Evolutionary conservation across 1,284 basidiomycete genomes (phyloP).

Genomic region (Inonotus obliquus): DNA sequence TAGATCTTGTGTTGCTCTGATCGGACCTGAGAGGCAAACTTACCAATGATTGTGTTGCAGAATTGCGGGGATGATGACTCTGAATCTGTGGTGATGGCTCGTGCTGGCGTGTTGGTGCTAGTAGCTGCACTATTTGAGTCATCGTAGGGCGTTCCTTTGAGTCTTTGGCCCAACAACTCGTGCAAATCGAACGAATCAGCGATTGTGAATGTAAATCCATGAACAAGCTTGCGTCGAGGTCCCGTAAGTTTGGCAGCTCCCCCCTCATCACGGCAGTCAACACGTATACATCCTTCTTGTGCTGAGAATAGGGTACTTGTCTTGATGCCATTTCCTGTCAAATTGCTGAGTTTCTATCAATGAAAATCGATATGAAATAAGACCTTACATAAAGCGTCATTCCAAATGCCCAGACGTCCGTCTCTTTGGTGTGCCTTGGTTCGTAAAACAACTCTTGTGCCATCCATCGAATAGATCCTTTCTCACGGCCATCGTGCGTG

Average conservation of each 20-base stretch:
- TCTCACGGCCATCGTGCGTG: not conserved
- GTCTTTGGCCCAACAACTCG: not conserved
- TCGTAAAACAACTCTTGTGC: conserved; percentile 2
- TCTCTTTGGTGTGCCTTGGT: not conserved
- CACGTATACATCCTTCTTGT: not conserved
- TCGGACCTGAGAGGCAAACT: too few species aligned
- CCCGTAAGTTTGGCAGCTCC: not conserved
- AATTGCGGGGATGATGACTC: too few species aligned
- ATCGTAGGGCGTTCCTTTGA: not conserved
- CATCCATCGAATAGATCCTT: conserved; percentile 13
- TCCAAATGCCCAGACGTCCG: conserved; percentile 15
- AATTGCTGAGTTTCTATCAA: not conserved
- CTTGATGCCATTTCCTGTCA: not conserved
- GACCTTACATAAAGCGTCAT: conserved; percentile 9
- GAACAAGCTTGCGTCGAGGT: not conserved
- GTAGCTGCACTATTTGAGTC: not conserved
- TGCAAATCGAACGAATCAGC: not conserved
- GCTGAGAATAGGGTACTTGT: conserved; percentile 1
- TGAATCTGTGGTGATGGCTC: too few species aligned
- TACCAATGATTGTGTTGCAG: too few species aligned
- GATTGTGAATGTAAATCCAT: not conserved
- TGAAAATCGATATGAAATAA: not conserved
- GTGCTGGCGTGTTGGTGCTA: too few species aligned
- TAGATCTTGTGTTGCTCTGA: too few species aligned
- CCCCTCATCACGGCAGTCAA: not conserved